These are phyloP conservation scores for Penicillium sp. DNA, from an alignment of 2,329 filamentous ascomycete species.

Conservation along the genomic window DNA sequence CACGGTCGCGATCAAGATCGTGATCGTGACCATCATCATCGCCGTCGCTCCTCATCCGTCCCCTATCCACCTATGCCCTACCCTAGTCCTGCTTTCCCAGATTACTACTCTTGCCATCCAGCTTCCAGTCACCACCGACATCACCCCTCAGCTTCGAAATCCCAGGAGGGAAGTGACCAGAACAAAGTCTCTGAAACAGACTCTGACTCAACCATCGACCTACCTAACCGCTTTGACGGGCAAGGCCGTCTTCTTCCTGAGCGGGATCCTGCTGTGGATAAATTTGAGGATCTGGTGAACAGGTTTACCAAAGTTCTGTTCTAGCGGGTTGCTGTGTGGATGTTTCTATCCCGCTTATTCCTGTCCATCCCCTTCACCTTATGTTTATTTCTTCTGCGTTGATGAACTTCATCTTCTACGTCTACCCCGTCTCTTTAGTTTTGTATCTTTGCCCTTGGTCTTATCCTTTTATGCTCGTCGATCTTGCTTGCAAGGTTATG, in stretches of 20 bases:
- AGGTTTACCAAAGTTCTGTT: slow-evolving; percentile 28
- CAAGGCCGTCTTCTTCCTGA: slow-evolving; percentile 39
- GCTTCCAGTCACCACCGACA: slow-evolving; percentile 3
- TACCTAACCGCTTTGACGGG: slow-evolving; percentile 45
- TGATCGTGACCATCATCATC: slow-evolving; percentile 16
- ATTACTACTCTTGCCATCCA: slow-evolving; percentile 3
- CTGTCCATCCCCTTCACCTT: not conserved
- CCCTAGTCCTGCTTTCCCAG: not conserved
- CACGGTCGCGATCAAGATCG: not conserved
- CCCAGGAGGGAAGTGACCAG: not conserved
- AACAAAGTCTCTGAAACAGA: slow-evolving; percentile 24
- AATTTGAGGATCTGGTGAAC: slow-evolving; percentile 36
- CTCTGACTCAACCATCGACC: slow-evolving; percentile 45
- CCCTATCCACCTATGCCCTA: slow-evolving; percentile 16
- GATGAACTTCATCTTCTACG: not conserved
- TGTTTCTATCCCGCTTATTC: not conserved
- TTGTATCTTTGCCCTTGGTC: not conserved
- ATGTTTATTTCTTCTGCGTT: not conserved
- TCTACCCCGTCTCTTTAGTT: not conserved
- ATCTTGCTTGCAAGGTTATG: not conserved
- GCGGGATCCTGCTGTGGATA: slow-evolving; percentile 33
- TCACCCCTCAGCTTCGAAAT: not conserved
- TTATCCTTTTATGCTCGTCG: not conserved
- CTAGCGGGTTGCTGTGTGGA: slow-evolving; percentile 7
- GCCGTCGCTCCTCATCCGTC: slow-evolving; percentile 25